Evolutionary conservation across 1,284 basidiomycete species (phyloP), one percentile per base, ranked within the genome.

Genomic region (Cryptococcus floricola): DNA sequence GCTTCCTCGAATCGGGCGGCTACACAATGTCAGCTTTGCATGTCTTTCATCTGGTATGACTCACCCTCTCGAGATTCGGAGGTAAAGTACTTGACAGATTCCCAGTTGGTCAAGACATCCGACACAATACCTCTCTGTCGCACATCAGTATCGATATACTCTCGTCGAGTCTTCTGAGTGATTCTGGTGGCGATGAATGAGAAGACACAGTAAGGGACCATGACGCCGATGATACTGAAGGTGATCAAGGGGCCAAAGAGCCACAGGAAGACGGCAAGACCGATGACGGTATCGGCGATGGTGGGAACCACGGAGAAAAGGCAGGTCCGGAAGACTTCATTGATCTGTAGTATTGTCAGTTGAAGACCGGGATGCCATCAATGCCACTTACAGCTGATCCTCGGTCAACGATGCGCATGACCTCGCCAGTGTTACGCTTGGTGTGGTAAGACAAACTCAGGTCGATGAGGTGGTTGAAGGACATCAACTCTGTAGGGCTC

Each of bases 1-100:
- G 95, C 86, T 54, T 86, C 85, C 74, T 93, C 89, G 74, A 96
- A 98, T 73, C 93, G 89, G 0, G 82, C 80, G 16, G 93, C 81
- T 34, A 34, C 7, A 34, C 7, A 34, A 34, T 10, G 31, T 34
- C 31, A 34, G 31, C 31, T 34, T 8, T 34, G 31, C 10, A 34
- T 10, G 10, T 34, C 7, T 34, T 10, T 34, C 7, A 34, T 8
- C 10, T 34, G 31, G 31, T 8, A 34, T 34, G 10, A 6, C 31
- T 34, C 31, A 34, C 31, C 6, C 77, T 98, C 94, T 69, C 87
- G 88, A 54, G 83, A 82, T 77, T 98, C 95, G 67, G 98, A 97
- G 78, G 95, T 97, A 80, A 98, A 98, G 76, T 91, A 92, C 82
- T 98, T 99, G 66, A 99, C 96, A 16, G 93, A 93, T 74, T 99